These are phyloP conservation scores for Letharia columbiana DNA, from an alignment of 495 filamentous ascomycete species.

Conservation along the genomic window DNA sequence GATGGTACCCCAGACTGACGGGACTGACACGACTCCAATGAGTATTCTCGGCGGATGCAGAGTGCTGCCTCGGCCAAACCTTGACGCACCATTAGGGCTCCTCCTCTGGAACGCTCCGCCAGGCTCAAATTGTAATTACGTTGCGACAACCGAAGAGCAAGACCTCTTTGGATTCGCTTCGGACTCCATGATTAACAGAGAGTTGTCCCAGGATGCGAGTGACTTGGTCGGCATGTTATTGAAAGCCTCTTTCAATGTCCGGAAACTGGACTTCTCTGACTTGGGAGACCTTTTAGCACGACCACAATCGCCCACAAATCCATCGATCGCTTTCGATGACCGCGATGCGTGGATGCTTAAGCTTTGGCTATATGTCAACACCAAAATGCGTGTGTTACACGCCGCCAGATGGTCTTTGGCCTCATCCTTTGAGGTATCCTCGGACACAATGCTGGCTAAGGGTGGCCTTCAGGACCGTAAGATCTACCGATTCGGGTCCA, in stretches of 20 bases:
- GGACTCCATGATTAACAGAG: conserved; percentile 15
- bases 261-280: conserved; percentile 17
- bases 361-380: conserved; percentile 27
- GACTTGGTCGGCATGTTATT: neutral
- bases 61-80: conserved; percentile 27
- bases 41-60: conserved; percentile 25
- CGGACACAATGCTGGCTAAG: neutral
- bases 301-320: neutral
- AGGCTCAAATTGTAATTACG: conserved; percentile 6
- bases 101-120: conserved; percentile 11
- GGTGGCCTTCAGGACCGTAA: neutral
- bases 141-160: conserved; percentile 22
- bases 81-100: conserved; percentile 26
- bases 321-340: neutral
- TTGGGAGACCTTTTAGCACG: neutral
- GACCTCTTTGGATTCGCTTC: conserved; percentile 26
- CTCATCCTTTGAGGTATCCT: neutral
- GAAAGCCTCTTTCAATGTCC: conserved; percentile 22
- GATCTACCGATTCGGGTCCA: neutral
- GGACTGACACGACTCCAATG: neutral
- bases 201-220: neutral
- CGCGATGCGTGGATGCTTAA: conserved; percentile 22
- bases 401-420: neutral
- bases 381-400: neutral
- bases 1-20: conserved; percentile 10